These are phyloP conservation scores for Fraxinus ornus DNA, from an alignment of 305 asterid species.

Conservation along the genomic window DNA sequence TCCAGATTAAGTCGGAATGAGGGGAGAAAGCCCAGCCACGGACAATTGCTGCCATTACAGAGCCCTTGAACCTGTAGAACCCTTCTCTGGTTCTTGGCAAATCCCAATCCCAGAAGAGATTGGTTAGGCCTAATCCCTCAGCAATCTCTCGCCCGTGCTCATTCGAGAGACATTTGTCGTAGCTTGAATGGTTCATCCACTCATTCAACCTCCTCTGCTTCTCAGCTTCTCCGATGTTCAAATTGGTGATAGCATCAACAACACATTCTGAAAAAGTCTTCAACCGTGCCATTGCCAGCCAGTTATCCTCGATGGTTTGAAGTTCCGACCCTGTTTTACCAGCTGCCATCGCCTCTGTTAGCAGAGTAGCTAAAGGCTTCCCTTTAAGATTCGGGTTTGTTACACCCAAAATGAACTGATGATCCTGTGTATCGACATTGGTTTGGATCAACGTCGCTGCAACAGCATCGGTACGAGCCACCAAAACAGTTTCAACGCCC, in stretches of 20 bases:
- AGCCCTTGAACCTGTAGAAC: constrained; percentile 79
- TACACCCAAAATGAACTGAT: constrained; percentile 79
- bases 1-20: constrained; percentile 78
- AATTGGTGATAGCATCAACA: constrained; percentile 53
- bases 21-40: constrained; percentile 88
- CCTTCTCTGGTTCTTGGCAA: constrained; percentile 95
- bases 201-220: constrained; percentile 73
- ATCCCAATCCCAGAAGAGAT: constrained; percentile 92
- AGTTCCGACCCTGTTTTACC: constrained; percentile 83
- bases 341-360: constrained; percentile 74
- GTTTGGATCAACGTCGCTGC: constrained; percentile 87
- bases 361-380: constrained; percentile 59
- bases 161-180: constrained; percentile 64
- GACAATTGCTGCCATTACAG: constrained; percentile 76
- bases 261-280: constrained; percentile 83
- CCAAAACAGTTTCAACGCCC: constrained; percentile 90
- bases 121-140: constrained; percentile 52
- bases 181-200: constrained; percentile 70
- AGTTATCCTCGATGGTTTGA: constrained; percentile 77
- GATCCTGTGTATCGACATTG: constrained; percentile 83
- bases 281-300: constrained; percentile 68
- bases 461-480: constrained; percentile 87
- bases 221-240: constrained; percentile 56
- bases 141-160: constrained; percentile 72
- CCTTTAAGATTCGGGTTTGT: constrained; percentile 69